phyloP scores from a whole-genome alignment of 1,284 basidiomycete species.

The Sphaerobolus stellatus region DNA sequence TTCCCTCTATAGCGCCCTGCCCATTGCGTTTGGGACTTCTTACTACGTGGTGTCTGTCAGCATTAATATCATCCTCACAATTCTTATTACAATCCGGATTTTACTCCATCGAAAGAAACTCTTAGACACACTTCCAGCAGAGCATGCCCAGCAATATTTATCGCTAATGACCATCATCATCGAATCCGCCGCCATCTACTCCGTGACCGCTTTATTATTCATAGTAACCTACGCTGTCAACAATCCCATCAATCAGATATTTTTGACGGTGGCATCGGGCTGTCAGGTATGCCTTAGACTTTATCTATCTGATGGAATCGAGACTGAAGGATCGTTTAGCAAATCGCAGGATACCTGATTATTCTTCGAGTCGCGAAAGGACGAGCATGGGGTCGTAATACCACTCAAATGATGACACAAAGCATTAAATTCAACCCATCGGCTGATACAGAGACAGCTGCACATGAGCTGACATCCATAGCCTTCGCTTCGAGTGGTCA shows the following conservation, averaged over 20 bases:
- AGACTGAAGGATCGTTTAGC: neutral
- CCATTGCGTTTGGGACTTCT: slow-evolving; percentile 37
- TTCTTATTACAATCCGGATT: slow-evolving; percentile 42
- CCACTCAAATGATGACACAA: neutral
- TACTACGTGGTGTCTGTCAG: slow-evolving; percentile 46
- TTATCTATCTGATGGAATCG: no score
- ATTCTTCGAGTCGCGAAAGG: slow-evolving; percentile 43
- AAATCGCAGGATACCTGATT: slow-evolving; percentile 42
- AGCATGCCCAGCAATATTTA: slow-evolving; percentile 38
- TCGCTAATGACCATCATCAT: slow-evolving; percentile 16
- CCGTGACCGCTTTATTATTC: slow-evolving; percentile 5
- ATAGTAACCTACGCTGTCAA: slow-evolving; percentile 6
- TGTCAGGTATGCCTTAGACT: no score
- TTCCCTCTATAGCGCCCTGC: slow-evolving; percentile 40
- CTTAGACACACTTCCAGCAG: slow-evolving; percentile 30
- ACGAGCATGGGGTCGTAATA: slow-evolving; percentile 36
- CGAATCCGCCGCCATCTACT: slow-evolving; percentile 16
- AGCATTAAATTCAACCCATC: neutral
- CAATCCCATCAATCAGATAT: slow-evolving; percentile 4
- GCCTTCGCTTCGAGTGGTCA: neutral
- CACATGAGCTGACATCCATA: neutral
- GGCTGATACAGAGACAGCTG: neutral
- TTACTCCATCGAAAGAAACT: slow-evolving; percentile 36
- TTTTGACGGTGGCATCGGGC: slow-evolving; percentile 10
- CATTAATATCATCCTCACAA: slow-evolving; percentile 45